Evolutionary conservation across 2,329 filamentous ascomycete genomes (phyloP).

Genomic region (Reticulascus tulasneorum): DNA sequence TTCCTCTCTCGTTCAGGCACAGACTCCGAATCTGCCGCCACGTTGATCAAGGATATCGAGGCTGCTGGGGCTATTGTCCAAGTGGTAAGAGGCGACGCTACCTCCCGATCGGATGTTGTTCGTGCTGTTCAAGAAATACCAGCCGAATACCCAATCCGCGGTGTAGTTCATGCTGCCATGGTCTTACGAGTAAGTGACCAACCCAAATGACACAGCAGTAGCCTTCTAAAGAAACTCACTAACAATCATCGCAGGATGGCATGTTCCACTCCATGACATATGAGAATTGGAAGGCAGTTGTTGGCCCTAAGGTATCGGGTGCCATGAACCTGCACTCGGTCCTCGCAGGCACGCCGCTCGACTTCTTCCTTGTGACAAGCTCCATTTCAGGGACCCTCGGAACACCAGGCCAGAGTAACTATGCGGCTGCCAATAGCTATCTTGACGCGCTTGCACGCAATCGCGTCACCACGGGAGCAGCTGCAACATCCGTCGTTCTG

Average conservation of each 20-base stretch:
- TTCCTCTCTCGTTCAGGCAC: conserved; percentile 28
- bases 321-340: conserved; percentile 30
- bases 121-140: neutral
- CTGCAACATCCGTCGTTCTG: conserved; percentile 19
- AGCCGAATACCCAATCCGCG: neutral
- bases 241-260: conserved; percentile 11
- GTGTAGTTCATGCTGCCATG: conserved; percentile 1
- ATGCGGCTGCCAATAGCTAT: conserved; percentile 21
- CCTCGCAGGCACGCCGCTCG: conserved; percentile 10
- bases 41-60: conserved; percentile 16
- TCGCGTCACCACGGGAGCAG: neutral
- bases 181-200: neutral
- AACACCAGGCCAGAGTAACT: conserved; percentile 25
- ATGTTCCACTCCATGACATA: neutral
- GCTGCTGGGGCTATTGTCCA: conserved; percentile 10
- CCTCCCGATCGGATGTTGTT: neutral
- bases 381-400: conserved; percentile 23
- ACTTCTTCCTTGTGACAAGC: conserved; percentile 24
- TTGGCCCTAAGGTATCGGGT: conserved; percentile 25
- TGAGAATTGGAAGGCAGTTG: conserved; percentile 14
- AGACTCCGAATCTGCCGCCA: conserved; percentile 19
- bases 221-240: conserved; percentile 4
- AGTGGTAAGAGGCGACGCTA: neutral
- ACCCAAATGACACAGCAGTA: too few relatives aligned
- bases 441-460: neutral